These are phyloP conservation scores for Erythrobasidium yunnanense DNA, from an alignment of 768 basidiomycete genomes.

Conservation along the genomic window DNA sequence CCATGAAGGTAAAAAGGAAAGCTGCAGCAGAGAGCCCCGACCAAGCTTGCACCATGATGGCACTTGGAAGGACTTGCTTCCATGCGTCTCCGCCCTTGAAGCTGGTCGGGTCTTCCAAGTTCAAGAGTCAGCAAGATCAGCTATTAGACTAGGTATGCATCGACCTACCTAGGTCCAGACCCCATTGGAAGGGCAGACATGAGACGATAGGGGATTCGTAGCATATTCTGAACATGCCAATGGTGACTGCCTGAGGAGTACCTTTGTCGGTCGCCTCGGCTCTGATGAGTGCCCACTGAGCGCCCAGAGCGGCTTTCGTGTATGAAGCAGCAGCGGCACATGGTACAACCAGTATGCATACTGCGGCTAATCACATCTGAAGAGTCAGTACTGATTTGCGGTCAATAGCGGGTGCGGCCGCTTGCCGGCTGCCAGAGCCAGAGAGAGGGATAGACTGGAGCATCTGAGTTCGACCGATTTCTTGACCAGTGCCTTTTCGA, in stretches of 20 bases:
- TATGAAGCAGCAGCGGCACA: neutral
- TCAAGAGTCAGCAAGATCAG: neutral
- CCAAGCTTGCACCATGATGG: neutral
- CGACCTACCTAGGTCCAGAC: slow-evolving; percentile 1
- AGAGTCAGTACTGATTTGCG: too few species aligned
- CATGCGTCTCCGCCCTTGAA: slow-evolving; percentile 20
- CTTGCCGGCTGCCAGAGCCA: neutral
- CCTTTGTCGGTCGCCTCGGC: neutral
- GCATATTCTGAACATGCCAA: slow-evolving; percentile 25
- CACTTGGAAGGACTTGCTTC: neutral
- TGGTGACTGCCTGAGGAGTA: neutral
- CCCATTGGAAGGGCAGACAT: slow-evolving; percentile 13
- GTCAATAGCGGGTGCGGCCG: too few species aligned
- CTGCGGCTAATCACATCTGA: too few species aligned
- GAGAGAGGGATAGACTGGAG: neutral
- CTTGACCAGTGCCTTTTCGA: neutral
- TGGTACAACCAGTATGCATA: neutral
- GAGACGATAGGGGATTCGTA: slow-evolving; percentile 3
- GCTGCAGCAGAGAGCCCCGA: slow-evolving; percentile 3
- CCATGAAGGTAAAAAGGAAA: slow-evolving; percentile 9
- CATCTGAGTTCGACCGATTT: neutral
- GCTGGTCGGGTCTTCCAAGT: neutral
- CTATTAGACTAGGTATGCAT: neutral
- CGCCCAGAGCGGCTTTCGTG: neutral
- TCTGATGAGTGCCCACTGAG: neutral